Base-by-base conservation (phyloP, 495 filamentous ascomycete species). In the Lepraria neglecta region DNA sequence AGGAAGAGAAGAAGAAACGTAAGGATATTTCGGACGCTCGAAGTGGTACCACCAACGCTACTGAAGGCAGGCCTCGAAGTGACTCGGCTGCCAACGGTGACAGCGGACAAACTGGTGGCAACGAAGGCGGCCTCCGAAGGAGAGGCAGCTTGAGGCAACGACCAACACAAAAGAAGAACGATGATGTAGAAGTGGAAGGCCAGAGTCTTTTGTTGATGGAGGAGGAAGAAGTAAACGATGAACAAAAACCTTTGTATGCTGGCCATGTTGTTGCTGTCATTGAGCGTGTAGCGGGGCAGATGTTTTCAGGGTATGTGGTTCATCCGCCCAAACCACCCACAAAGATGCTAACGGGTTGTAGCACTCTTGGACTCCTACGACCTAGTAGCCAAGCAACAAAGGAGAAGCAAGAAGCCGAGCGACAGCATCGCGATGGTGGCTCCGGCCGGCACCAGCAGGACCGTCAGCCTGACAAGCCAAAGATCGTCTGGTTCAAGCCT, bases 401-500 rank as follows among this genome's bases (percentile, higher is more conserved):
- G 78, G 94, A 98, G 78, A 98, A 98, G 76, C 94, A 98, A 72
- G 94, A 98, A 74, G 94, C 94, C 48, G 94, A 98, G 74, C 86
- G 94, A 53, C 86, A 87, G 56, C 90, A 91, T 66, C 86, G 95
- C 67, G 95, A 97, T 71, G 94, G 94, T 31, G 78, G 78, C 58
- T 78, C 78, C 58, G 82, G 84, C 57, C 90, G 92, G 57, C 82
- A 84, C 46, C 87, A 95, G 57, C 87, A 88, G 35, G 87, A 89
- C 44, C 86, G 92, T 53, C 85, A 91, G 60, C 91, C 91, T 72
- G 95, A 98, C 58, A 97, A 96, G 75, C 94, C 94, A 44, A 98
- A 98, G 85, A 98, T 98, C 75, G 94, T 98, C 38, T 98, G 94
- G 94, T 98, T 98, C 80, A 98, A 98, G 79, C 94, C 94, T 59